phyloP scores from a whole-genome alignment of 495 filamentous ascomycete species.

The Penicillium manginii region DNA sequence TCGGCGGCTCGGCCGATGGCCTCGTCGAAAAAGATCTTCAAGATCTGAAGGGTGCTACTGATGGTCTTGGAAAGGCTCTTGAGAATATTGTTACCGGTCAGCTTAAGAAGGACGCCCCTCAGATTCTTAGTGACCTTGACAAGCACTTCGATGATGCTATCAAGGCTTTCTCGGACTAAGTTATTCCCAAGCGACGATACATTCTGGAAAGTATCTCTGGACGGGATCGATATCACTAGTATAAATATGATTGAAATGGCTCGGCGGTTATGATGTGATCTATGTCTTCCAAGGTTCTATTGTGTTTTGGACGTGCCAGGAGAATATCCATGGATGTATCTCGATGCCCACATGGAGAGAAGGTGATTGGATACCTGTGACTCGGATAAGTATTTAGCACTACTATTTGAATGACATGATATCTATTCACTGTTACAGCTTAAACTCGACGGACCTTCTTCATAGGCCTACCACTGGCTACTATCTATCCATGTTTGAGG shows the following conservation, averaged over 20 bases:
- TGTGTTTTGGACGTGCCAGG: background rate
- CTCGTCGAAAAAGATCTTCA: slow-evolving; percentile 5
- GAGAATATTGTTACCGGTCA: background rate
- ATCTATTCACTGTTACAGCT: too few species aligned
- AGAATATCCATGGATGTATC: background rate
- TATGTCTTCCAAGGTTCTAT: background rate
- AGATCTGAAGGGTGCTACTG: slow-evolving; percentile 8
- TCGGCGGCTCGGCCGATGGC: slow-evolving; percentile 8
- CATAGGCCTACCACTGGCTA: too few species aligned
- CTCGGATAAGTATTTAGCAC: too few species aligned
- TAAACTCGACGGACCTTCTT: too few species aligned
- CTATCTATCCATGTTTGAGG: too few species aligned
- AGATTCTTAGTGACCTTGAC: background rate
- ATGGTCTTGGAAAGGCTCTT: slow-evolving; percentile 5
- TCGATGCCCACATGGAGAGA: too few species aligned
- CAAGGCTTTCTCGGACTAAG: slow-evolving; percentile 8
- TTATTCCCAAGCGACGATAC: background rate
- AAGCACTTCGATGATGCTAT: slow-evolving; percentile 7
- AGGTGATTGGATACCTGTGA: too few species aligned
- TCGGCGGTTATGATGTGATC: background rate
- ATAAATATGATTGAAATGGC: background rate
- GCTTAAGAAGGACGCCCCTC: slow-evolving; percentile 4
- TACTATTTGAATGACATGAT: too few species aligned
- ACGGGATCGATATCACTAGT: background rate
- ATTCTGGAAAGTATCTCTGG: background rate